Evolutionary conservation across 108 stramenopile species (phyloP), one percentile per base, ranked within the genome.

Genomic region (Skeletonema grethae): DNA sequence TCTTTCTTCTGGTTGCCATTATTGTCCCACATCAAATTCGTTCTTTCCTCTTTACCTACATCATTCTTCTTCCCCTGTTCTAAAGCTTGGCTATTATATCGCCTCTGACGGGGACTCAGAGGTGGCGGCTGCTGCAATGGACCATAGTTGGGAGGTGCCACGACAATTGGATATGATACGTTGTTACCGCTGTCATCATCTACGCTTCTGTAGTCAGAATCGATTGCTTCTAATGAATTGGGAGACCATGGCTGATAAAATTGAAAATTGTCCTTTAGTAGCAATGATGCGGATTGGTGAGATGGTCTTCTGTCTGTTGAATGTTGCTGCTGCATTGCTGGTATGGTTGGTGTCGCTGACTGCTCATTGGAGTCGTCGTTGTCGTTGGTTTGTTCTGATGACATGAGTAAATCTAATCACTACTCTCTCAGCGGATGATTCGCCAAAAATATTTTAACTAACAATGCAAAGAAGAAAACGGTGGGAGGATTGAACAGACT

Each of bases 241-340:
- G 73, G 73, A 18, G 65, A 58, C 73, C 73, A 74, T 4, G 73
- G 41, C 29, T 74, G 73, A 39, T 74, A 74, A 41, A 74, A 74
- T 39, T 59, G 32, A 34, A 74, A 74, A 35, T 61, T 57, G 12
- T 59, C 57, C 38, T 74, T 57, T 36, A 74, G 41, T 30, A 46
- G 13, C 25, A 28, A 1, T 16, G 59, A 5, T 57, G 56, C 0
- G 15, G 25, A 24, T 35, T 24, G 35, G 16, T 34, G 60, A 24
- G 41, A n/a, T 4, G 13, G 4, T 53, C 22, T 24, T 53, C 50
- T 53, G 7, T 24, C 50, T 4, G 7, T 1, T 53, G 50, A 53
- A 24, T 16, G 50, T 7, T 9, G 46, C 16, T 18, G 50, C 50
- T 53, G 50, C 20, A 43, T 43, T n/a, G 15, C 15, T 43, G 41